Percentiles rank a stretch among this genome's conserved stretches.
phyloP scores from a whole-genome alignment of 2,329 filamentous ascomycete genomes.

The Aspergillus persii region DNA sequence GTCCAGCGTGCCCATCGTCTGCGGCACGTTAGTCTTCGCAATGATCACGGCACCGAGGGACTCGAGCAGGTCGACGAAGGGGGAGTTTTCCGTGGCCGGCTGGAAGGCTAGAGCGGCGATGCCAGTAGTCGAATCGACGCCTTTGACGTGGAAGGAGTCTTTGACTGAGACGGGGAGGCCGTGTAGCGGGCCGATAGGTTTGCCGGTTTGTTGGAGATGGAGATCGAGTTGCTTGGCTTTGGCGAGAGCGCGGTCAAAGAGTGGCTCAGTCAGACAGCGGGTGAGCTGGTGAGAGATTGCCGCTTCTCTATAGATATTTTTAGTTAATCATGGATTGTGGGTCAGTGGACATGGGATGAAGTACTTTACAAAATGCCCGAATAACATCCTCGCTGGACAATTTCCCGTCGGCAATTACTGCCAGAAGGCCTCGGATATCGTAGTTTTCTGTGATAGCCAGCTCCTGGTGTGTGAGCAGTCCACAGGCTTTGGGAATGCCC shows the following conservation, averaged over 20 bases:
- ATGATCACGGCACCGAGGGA: constrained; percentile 65
- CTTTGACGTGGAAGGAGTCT: constrained; percentile 46
- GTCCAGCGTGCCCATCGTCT: constrained; percentile 53
- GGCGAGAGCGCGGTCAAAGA: constrained; percentile 51
- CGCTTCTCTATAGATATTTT: constrained; percentile 25
- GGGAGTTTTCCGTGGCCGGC: constrained; percentile 56
- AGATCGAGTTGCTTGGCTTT: constrained; percentile 50
- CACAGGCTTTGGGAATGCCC: constrained; percentile 52
- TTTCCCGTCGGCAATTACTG: constrained; percentile 31
- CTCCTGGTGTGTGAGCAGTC: constrained; percentile 51
- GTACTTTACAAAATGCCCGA: constrained; percentile 54
- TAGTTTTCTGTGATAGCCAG: constrained; percentile 56
- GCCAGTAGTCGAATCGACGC: constrained; percentile 55
- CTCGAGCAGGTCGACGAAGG: constrained; percentile 58
- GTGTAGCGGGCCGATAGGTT: constrained; percentile 58
- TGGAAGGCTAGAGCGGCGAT: constrained; percentile 61
- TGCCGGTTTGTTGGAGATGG: constrained; percentile 38
- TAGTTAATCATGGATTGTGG: background rate
- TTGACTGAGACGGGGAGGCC: constrained; percentile 58
- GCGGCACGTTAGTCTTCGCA: constrained; percentile 68
- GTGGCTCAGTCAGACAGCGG: constrained; percentile 52
- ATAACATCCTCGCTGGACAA: constrained; percentile 48
- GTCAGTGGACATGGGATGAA: background rate
- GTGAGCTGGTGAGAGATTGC: constrained; percentile 43
- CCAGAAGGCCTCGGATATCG: constrained; percentile 42